Evolutionary conservation across 768 basidiomycete genomes (phyloP).

Genomic region (Pleurotus platypus): DNA sequence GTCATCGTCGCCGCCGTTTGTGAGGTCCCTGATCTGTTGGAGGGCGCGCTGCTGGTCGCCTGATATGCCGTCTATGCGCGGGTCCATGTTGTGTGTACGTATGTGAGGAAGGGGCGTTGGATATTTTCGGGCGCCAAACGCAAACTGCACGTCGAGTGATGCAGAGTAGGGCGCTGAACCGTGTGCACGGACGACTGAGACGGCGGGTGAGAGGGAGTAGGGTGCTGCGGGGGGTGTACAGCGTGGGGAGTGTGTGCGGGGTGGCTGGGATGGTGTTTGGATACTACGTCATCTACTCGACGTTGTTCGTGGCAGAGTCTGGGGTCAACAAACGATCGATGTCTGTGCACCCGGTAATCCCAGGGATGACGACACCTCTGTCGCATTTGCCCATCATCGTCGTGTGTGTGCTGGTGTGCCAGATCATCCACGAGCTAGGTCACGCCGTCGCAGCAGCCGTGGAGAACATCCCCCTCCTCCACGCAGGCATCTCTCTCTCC

Average conservation of each 20-base stretch:
- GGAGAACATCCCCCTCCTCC: slow-evolving; percentile 63
- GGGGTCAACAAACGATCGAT: too few species aligned
- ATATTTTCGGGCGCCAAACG: too few species aligned
- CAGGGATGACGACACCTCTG: slow-evolving; percentile 79
- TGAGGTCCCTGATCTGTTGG: slow-evolving; percentile 52
- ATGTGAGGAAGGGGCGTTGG: too few species aligned
- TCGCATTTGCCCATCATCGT: slow-evolving; percentile 65
- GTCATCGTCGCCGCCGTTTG: slow-evolving; percentile 57
- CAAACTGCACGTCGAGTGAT: too few species aligned
- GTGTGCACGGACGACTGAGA: too few species aligned
- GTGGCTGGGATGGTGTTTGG: slow-evolving; percentile 45
- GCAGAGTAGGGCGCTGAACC: too few species aligned
- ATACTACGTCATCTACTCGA: slow-evolving; percentile 30
- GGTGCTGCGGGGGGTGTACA: too few species aligned
- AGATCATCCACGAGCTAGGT: slow-evolving; percentile 77
- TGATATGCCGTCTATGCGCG: not conserved
- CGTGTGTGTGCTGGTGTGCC: slow-evolving; percentile 55
- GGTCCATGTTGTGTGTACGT: too few species aligned
- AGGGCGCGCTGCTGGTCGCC: slow-evolving; percentile 29
- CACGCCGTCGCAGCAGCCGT: slow-evolving; percentile 75
- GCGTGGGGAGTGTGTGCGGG: slow-evolving; percentile 25
- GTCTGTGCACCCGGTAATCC: slow-evolving; percentile 52
- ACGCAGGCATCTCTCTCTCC: slow-evolving; percentile 64
- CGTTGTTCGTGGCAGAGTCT: not conserved
- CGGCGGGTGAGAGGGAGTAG: too few species aligned